Evolutionary conservation across 768 basidiomycete species (phyloP), one percentile per base, ranked within the genome.

Genomic region (Leccinum sublutescens): DNA sequence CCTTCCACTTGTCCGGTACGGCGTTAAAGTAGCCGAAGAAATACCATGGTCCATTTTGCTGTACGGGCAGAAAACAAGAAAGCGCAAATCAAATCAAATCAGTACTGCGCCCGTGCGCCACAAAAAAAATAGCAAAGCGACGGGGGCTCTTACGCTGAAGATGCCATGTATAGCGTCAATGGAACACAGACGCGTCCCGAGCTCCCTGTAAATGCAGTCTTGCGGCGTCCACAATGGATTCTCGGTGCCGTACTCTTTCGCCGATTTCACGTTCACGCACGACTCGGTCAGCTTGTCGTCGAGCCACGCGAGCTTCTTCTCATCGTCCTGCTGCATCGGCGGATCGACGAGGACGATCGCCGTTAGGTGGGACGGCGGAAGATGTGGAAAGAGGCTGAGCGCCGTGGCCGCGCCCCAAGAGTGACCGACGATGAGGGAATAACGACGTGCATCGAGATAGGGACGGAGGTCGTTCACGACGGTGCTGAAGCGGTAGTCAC

Each of bases 341-440:
- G 66, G 66, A 40, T 69, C 64, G 36, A 70, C 36, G 15, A 70
- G 62, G 6, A 69, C 36, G 25, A 65, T 56, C 11, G 61, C 59
- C 0, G 57, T 68, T 5, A 58, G 64, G 15, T 62, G 43, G 3
- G 56, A 52, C 15, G n/a, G 5, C 0, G 60, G 9, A 19, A 70
- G 54, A 43, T 53, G n/a, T 0, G 55, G 38, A 12, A 70, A 58
- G 34, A 66, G 63, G 7, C 17, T 31, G 14, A 66, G 23, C 15
- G 19, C 31, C 2, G 21, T 27, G 3, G 36, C 9, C 8, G 23
- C 61, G 3, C 69, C 66, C 33, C 66, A 3, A 21, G 68, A 68
- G 21, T 70, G 68, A 3, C 66, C 69, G 4, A 70, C 49, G 43
- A 68, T 12, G 2, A 68, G 27, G 17, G 61, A 25, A 9, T 63